A percentile compares a stretch with the other conserved stretches of the same genome.
Conservation (phyloP, 768 basidiomycete species). For the Boletus edulis region DNA sequence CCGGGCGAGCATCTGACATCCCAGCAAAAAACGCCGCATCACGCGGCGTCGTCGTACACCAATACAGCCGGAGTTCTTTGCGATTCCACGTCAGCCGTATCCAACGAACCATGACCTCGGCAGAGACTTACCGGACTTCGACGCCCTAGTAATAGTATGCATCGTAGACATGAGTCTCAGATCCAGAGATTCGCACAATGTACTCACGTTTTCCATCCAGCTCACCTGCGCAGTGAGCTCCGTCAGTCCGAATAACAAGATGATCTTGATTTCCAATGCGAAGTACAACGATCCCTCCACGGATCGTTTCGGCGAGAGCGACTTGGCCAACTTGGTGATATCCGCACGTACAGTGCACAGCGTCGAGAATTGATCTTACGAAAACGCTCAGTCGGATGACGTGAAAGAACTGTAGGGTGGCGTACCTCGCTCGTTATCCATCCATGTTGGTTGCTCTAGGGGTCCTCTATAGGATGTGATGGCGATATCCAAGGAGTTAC, state of each 20-base stretch:
- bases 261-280: constrained; percentile 32
- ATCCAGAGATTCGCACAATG: too few relatives aligned
- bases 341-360: constrained; percentile 36
- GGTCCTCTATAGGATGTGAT: constrained; percentile 34
- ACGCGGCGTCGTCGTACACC: constrained; percentile 27
- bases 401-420: neutral
- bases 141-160: constrained; percentile 26
- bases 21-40: neutral
- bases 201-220: constrained; percentile 49
- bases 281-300: constrained; percentile 25
- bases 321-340: constrained; percentile 28
- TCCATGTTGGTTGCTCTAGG: constrained; percentile 29
- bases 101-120: neutral
- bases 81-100: neutral
- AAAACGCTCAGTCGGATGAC: neutral
- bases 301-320: constrained; percentile 19
- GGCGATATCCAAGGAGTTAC: constrained; percentile 17
- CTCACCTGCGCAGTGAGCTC: constrained; percentile 51
- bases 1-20: too few relatives aligned
- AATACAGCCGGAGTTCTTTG: constrained; percentile 28
- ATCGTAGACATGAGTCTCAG: neutral
- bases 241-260: constrained; percentile 51
- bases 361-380: constrained; percentile 33
- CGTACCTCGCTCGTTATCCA: constrained; percentile 33
- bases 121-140: constrained; percentile 34